phyloP scores from a whole-genome alignment of 2,329 filamentous ascomycete genomes.

The Lecanosticta acicola region DNA sequence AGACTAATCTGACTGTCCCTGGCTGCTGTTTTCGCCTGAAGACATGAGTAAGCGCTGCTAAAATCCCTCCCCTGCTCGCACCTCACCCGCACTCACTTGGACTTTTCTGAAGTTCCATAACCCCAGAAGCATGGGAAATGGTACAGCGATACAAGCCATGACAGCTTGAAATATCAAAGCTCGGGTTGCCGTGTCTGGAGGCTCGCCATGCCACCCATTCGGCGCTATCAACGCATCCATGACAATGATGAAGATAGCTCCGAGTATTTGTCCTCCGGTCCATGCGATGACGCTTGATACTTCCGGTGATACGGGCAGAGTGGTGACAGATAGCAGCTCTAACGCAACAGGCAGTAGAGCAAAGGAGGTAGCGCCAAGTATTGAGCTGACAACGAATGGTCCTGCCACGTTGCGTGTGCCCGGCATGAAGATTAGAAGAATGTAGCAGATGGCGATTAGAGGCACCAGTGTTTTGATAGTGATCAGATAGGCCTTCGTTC shows the following conservation, averaged over 20 bases:
- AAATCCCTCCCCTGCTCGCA: neutral
- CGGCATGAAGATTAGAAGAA: conserved; percentile 78
- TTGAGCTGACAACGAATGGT: conserved; percentile 66
- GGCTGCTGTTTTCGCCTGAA: neutral
- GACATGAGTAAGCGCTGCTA: neutral
- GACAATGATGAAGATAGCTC: conserved; percentile 76
- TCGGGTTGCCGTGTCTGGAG: conserved; percentile 60
- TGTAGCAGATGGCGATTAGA: conserved; percentile 60
- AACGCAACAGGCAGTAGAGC: conserved; percentile 75
- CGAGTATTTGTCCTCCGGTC: conserved; percentile 79
- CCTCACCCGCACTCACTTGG: neutral
- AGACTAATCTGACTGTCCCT: neutral
- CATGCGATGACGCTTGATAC: conserved; percentile 78
- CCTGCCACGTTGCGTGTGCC: conserved; percentile 56
- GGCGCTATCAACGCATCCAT: conserved; percentile 64
- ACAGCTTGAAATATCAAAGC: conserved; percentile 76
- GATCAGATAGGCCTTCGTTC: conserved; percentile 70
- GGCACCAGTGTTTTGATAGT: conserved; percentile 71
- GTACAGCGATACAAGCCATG: conserved; percentile 58
- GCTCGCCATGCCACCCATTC: conserved; percentile 26
- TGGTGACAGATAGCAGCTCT: conserved; percentile 82
- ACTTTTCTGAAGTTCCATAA: conserved; percentile 28
- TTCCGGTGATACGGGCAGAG: conserved; percentile 80
- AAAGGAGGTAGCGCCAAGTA: conserved; percentile 77
- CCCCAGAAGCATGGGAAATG: conserved; percentile 32